Evolutionary conservation across 2,329 filamentous ascomycete genomes (phyloP).

Genomic region (Chalaropsis thielavioides): DNA sequence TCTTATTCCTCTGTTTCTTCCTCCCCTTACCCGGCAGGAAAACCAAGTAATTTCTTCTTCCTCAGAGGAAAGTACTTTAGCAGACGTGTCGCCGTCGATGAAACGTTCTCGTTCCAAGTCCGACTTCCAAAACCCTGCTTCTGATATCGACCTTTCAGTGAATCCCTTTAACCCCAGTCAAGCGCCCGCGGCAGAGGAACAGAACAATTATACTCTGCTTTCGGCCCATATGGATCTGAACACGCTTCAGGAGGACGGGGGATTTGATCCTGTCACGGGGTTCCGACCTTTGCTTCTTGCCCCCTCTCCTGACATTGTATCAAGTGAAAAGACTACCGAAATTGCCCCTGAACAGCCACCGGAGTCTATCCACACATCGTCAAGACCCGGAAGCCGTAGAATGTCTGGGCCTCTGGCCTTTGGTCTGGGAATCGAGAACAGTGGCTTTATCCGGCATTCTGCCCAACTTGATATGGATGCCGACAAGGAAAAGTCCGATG

Average conservation of each 20-base stretch:
- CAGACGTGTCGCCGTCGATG: neutral
- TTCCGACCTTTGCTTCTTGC: neutral
- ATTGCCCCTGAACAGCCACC: neutral
- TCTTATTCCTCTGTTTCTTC: conserved; percentile 23
- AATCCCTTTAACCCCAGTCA: neutral
- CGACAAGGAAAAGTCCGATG: neutral
- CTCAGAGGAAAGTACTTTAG: neutral
- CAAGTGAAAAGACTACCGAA: neutral
- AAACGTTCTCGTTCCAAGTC: conserved; percentile 6
- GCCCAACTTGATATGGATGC: neutral
- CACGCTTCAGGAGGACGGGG: neutral
- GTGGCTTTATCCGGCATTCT: neutral
- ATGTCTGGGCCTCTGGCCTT: conserved; percentile 25
- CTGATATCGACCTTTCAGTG: neutral
- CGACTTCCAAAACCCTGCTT: neutral
- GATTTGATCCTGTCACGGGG: neutral
- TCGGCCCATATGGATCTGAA: neutral
- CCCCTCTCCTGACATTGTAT: neutral
- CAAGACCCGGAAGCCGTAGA: neutral
- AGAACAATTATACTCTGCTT: neutral
- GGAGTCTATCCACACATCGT: neutral
- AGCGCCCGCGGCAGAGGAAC: neutral
- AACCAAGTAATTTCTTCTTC: neutral
- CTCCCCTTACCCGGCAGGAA: conserved; percentile 24
- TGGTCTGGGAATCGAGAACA: conserved; percentile 10